These are phyloP conservation scores for Pecoramyces ruminantium DNA, from an alignment of 192 early-diverging fungal genomes.

Conservation along the genomic window DNA sequence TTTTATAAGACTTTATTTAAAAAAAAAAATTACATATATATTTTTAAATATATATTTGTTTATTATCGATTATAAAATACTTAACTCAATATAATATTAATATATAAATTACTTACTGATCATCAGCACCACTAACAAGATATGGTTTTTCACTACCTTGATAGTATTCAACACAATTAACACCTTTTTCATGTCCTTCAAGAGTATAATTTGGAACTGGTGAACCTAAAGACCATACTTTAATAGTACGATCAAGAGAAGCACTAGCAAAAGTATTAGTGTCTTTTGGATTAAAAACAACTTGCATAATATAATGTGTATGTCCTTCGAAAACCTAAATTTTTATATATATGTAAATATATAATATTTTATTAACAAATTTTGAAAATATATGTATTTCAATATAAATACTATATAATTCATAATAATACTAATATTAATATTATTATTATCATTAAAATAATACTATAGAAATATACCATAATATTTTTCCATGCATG, in stretches of 20 bases:
- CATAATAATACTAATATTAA: no score
- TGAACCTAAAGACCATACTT: conserved; percentile 88
- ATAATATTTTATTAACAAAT: no score
- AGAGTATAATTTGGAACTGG: conserved; percentile 87
- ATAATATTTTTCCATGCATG: conserved; percentile 92
- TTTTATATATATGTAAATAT: no score
- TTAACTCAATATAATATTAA: no score
- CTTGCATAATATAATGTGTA: conserved; percentile 91
- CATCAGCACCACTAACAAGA: conserved; percentile 85
- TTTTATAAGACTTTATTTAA: conserved; percentile 44
- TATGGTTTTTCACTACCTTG: conserved; percentile 96
- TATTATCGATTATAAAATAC: no score
- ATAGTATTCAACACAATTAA: conserved; percentile 97
- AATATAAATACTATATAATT: no score
- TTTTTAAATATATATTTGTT: no score
- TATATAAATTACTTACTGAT: conserved; percentile 46
- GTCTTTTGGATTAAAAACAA: conserved; percentile 98
- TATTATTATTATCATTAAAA: no score
- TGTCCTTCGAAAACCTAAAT: conserved; percentile 97
- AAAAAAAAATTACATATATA: no score
- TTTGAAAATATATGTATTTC: no score
- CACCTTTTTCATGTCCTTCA: conserved; percentile 92
- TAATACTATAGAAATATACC: conserved; percentile 15
- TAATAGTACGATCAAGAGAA: conserved; percentile 86
- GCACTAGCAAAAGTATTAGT: conserved; percentile 97